Conservation (phyloP, 768 basidiomycete species). For the Rhizopogon vinicolor region DNA sequence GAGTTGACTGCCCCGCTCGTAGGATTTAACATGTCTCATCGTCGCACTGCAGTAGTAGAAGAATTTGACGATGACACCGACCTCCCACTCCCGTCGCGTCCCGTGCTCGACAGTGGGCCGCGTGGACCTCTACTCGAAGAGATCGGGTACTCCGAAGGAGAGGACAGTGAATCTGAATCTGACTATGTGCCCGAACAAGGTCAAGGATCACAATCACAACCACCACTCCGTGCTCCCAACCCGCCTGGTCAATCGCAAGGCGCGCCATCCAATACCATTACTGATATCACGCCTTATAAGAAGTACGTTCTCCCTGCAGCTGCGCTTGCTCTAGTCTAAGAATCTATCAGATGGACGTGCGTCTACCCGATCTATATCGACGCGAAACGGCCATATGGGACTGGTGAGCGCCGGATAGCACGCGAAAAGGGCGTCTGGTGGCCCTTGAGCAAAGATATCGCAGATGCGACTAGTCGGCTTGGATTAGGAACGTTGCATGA, state of each 20-base stretch:
- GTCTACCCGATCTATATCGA: slow-evolving; percentile 98
- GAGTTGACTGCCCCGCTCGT: too few species aligned
- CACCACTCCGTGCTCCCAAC: slow-evolving; percentile 17
- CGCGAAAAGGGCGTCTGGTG: slow-evolving; percentile 85
- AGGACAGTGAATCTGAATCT: slow-evolving; percentile 27
- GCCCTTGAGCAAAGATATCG: slow-evolving; percentile 92
- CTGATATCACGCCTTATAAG: slow-evolving; percentile 82
- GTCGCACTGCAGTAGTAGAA: slow-evolving; percentile 60
- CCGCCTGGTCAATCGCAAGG: slow-evolving; percentile 15
- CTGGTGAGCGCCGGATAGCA: slow-evolving; percentile 77
- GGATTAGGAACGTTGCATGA: slow-evolving; percentile 84
- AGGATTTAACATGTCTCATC: slow-evolving; percentile 49
- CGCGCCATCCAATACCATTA: slow-evolving; percentile 37
- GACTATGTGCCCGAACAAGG: slow-evolving; percentile 36
- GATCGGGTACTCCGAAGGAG: slow-evolving; percentile 52
- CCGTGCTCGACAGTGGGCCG: slow-evolving; percentile 61
- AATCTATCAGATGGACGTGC: slow-evolving; percentile 74
- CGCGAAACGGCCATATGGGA: slow-evolving; percentile 85
- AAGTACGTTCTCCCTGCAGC: slow-evolving; percentile 42
- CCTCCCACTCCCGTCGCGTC: slow-evolving; percentile 68
- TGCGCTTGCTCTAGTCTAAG: slow-evolving; percentile 7
- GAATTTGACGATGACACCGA: slow-evolving; percentile 97
- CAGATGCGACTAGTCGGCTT: slow-evolving; percentile 72
- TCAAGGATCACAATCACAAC: slow-evolving; percentile 49
- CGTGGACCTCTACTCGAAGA: slow-evolving; percentile 79